Percentiles rank a stretch among this genome's conserved stretches.
Evolutionary conservation across 352 stramenopile species (phyloP).

Genomic region (Achlya hypogyna): DNA sequence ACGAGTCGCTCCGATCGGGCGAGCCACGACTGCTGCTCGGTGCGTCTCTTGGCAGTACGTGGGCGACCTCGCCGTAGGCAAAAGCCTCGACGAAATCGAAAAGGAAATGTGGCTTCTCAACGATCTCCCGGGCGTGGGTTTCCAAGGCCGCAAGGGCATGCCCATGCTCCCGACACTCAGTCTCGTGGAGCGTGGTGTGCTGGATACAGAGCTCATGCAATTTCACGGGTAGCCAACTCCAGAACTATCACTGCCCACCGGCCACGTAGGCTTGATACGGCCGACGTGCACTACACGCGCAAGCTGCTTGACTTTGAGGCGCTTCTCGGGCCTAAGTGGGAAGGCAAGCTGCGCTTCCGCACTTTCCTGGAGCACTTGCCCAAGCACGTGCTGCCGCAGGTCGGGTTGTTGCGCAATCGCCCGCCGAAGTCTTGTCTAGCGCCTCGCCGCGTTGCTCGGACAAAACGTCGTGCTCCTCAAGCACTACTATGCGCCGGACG

Average conservation of each 20-base stretch:
- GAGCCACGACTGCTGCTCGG: background rate
- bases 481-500: conserved; percentile 44
- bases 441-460: conserved; percentile 37
- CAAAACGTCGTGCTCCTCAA: conserved; percentile 32
- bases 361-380: conserved; percentile 32
- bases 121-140: conserved; percentile 60
- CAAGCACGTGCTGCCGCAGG: conserved; percentile 40
- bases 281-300: conserved; percentile 41
- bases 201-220: conserved; percentile 45
- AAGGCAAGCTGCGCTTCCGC: conserved; percentile 39
- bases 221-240: conserved; percentile 22
- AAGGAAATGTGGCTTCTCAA: conserved; percentile 41
- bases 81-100: conserved; percentile 41
- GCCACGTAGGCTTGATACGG: conserved; percentile 11
- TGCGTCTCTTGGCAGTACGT: too few species aligned
- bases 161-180: conserved; percentile 31
- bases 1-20: background rate
- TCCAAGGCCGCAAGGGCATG: conserved; percentile 50
- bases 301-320: conserved; percentile 56
- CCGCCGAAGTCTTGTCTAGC: conserved; percentile 2
- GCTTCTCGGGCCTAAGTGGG: conserved; percentile 39
- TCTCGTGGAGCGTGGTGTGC: conserved; percentile 34
- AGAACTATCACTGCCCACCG: background rate
- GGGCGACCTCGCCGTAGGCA: too few species aligned
- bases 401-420: background rate